Evolutionary conservation across 306 rosid species (phyloP).

Genomic region (Begonia loranthoides): DNA sequence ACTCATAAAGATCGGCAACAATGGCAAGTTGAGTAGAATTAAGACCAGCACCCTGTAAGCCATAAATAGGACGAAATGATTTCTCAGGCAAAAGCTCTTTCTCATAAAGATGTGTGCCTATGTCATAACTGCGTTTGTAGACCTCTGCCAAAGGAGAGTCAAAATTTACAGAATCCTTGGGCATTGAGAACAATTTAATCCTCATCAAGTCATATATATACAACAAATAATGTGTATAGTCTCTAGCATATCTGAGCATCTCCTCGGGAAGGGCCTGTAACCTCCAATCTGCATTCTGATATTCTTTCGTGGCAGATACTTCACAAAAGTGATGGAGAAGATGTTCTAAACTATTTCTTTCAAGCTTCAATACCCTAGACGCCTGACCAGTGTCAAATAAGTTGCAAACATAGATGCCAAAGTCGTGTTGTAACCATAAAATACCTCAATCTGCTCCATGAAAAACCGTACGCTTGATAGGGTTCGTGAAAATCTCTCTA

Average conservation of each 20-base stretch:
- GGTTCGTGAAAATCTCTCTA: constrained; percentile 85
- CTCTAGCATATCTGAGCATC: constrained; percentile 96
- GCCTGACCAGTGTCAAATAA: constrained; percentile 97
- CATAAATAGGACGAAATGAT: constrained; percentile 71
- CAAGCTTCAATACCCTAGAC: constrained; percentile 69
- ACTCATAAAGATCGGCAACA: constrained; percentile 72
- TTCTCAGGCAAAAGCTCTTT: constrained; percentile 72
- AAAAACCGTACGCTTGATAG: constrained; percentile 70
- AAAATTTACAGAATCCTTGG: constrained; percentile 37
- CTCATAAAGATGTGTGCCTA: constrained; percentile 82
- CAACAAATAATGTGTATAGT: constrained; percentile 86
- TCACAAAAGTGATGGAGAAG: constrained; percentile 68
- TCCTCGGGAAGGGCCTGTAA: constrained; percentile 80
- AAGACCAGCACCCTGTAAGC: constrained; percentile 65
- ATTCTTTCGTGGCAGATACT: constrained; percentile 80
- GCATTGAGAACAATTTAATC: constrained; percentile 31
- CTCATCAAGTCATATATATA: constrained; percentile 80
- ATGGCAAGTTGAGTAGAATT: constrained; percentile 79
- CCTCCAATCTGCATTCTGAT: constrained; percentile 97
- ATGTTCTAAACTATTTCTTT: constrained; percentile 77
- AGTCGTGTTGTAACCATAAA: constrained; percentile 90
- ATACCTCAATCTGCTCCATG: constrained; percentile 90
- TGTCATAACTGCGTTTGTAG: constrained; percentile 68
- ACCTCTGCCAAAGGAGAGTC: constrained; percentile 69
- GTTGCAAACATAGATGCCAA: constrained; percentile 91